These are phyloP conservation scores for Colletotrichum abscissum DNA, from an alignment of 2,329 filamentous ascomycete species.

Conservation along the genomic window DNA sequence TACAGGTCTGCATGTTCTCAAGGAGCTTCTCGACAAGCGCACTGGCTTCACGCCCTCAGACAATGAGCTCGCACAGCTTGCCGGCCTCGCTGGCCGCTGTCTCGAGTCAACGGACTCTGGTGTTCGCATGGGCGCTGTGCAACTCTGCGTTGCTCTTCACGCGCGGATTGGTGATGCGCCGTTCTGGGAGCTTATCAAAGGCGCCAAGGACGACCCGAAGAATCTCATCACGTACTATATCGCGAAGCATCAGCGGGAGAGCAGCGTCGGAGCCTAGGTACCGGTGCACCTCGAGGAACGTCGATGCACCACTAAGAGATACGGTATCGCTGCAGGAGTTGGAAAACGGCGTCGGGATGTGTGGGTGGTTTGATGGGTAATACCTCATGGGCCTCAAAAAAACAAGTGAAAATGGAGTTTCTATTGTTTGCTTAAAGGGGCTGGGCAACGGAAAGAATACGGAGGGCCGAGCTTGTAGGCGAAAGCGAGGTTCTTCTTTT, in stretches of 20 bases:
- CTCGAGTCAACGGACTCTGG: conserved; percentile 71
- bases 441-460: conserved; percentile 5
- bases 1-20: conserved; percentile 74
- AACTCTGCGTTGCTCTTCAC: conserved; percentile 81
- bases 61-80: conserved; percentile 62
- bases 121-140: conserved; percentile 80
- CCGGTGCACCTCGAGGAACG: not conserved
- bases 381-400: not conserved
- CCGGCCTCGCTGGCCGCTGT: conserved; percentile 64
- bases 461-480: conserved; percentile 14
- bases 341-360: conserved; percentile 7
- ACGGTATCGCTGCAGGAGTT: not conserved
- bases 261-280: conserved; percentile 19
- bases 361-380: not conserved
- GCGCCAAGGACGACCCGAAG: conserved; percentile 77
- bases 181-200: conserved; percentile 77
- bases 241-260: conserved; percentile 74
- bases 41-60: conserved; percentile 61
- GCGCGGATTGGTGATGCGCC: conserved; percentile 65
- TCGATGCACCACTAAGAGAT: not conserved
- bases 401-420: conserved; percentile 20
- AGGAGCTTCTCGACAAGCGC: conserved; percentile 65
- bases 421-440: not conserved
- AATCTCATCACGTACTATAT: conserved; percentile 86
- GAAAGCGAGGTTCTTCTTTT: conserved; percentile 5